A percentile compares a stretch with the other conserved stretches of the same genome.
Evolutionary conservation across 352 stramenopile species (phyloP).

Genomic region (Globisporangium apiculatum): DNA sequence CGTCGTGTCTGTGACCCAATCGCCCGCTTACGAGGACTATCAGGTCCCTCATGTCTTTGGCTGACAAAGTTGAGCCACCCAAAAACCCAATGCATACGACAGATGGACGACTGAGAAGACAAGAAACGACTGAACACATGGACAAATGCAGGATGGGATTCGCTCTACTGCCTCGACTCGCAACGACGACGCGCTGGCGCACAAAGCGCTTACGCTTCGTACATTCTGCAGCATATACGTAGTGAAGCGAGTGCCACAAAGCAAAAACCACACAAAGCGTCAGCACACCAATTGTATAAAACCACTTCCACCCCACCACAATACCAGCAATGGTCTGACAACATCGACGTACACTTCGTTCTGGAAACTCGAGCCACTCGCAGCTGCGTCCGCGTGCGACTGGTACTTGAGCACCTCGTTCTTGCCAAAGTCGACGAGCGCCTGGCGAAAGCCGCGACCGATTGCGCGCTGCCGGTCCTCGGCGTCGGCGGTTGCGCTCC

Average conservation of each 20-base stretch:
- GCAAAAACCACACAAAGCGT: background rate
- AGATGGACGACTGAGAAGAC: background rate
- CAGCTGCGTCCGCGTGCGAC: conserved; percentile 79
- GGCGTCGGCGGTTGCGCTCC: conserved; percentile 80
- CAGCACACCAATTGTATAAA: background rate
- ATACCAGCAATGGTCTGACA: conserved; percentile 9
- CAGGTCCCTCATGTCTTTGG: no score
- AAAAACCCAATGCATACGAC: background rate
- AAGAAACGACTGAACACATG: background rate
- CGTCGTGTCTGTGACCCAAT: no score
- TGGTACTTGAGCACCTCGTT: conserved; percentile 88
- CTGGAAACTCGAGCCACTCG: conserved; percentile 86
- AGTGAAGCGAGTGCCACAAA: background rate
- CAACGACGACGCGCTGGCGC: background rate
- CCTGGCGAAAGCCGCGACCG: conserved; percentile 71
- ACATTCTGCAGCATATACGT: conserved; percentile 45
- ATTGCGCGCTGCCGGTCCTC: conserved; percentile 76
- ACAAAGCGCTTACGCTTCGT: conserved; percentile 54
- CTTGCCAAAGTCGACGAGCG: conserved; percentile 79
- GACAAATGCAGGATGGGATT: conserved; percentile 8
- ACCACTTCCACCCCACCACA: background rate
- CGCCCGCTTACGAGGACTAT: background rate
- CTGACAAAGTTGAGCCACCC: no score
- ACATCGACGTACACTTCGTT: conserved; percentile 79
- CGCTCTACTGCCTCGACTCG: conserved; percentile 14